Base-by-base conservation (phyloP, 768 basidiomycete genomes). In the Lentinula sp. region DNA sequence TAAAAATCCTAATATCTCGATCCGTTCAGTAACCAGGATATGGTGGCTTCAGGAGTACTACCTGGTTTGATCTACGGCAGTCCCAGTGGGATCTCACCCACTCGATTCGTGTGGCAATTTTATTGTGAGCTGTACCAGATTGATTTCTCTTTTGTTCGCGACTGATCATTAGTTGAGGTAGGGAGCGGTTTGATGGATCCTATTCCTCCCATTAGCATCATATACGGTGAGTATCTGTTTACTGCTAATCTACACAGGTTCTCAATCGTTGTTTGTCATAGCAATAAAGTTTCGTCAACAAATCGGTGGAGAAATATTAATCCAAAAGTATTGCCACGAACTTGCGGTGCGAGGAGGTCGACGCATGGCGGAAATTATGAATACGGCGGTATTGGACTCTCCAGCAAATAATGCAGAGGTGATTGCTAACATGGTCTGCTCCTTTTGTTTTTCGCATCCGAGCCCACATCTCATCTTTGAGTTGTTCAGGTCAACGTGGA, bases 291-390 rank as follows among this genome's bases (percentile, higher is more conserved):
- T 93, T 74, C 84, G 94, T 42, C 71, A 83, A 59, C 85, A 84
- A 79, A 74, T 95, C 11, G 93, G 93, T 0, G 93, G 94, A 2
- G 93, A 96, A 72, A 74, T 81, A 34, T 82, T 80, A 64, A 93
- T 95, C 61, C 85, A 85, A 63, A 76, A 75, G 1, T 94, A 95
- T 70, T 91, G 86, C 64, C 88, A 87, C 68, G 66, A 78, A 9
- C 79, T 94, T 7, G 93, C 91, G 2, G 62, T 87, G 5, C 71
- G 79, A 48, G 93, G 93, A 18, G 89, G 88, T 0, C 79, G 80
- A 64, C 72, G 74, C 4, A 75, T 94, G 5, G 85, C 87, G 0
- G 76, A 86, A 66, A 73, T 85, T 3, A 74, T 93, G 23, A 85
- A 84, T 2, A 94, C 91, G 0, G 64, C 62, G 0, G 76, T 87